Percentiles rank a stretch among this genome's conserved stretches.
phyloP scores from a whole-genome alignment of 441 rosid genomes.

The Euphorbia schlechtendalii region DNA sequence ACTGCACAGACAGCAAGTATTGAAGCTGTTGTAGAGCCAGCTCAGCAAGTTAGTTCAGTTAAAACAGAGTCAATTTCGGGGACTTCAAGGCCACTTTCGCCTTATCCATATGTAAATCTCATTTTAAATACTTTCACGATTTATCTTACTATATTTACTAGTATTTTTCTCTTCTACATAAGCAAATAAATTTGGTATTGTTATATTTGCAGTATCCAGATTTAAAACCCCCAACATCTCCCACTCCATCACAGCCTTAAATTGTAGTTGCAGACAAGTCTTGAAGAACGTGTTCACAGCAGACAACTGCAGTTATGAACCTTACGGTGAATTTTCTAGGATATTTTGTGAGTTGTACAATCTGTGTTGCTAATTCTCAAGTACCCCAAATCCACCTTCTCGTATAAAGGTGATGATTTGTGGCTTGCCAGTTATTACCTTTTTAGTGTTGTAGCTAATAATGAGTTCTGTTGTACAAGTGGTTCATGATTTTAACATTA shows the following conservation, averaged over 20 bases:
- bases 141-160: neutral
- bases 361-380: slow-evolving; percentile 5
- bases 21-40: slow-evolving; percentile 31
- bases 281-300: no score
- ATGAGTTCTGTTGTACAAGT: no score
- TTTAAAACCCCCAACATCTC: slow-evolving; percentile 89
- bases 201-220: slow-evolving; percentile 69
- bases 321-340: neutral
- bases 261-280: slow-evolving; percentile 15
- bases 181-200: neutral
- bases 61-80: slow-evolving; percentile 42
- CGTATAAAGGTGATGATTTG: neutral
- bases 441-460: no score
- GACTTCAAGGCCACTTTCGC: slow-evolving; percentile 49
- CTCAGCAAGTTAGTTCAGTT: slow-evolving; percentile 36
- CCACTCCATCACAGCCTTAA: slow-evolving; percentile 73
- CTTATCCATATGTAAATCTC: slow-evolving; percentile 35
- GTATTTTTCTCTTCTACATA: neutral
- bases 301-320: no score
- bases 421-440: no score
- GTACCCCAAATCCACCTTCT: neutral
- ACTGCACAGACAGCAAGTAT: slow-evolving; percentile 25
- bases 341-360: slow-evolving; percentile 20
- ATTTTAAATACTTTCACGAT: slow-evolving; percentile 9
- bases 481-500: no score